phyloP scores from a whole-genome alignment of 2,329 filamentous ascomycete genomes.

The Xylaria sp. region DNA sequence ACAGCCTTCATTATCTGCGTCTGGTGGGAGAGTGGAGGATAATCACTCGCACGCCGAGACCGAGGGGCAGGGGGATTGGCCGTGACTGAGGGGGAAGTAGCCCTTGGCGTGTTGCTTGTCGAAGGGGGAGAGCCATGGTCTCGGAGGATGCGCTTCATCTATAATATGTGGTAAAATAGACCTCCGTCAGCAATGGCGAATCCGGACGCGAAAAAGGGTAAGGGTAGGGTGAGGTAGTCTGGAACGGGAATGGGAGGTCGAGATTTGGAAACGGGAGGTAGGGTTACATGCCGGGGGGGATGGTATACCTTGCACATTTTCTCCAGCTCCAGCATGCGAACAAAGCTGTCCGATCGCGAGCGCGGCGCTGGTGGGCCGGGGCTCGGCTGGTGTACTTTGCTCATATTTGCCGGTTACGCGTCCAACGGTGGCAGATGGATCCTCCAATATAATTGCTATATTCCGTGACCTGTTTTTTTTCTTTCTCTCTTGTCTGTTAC shows the following conservation, averaged over 20 bases:
- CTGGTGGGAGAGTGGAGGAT: slow-evolving; percentile 50
- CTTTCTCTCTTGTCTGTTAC: slow-evolving; percentile 13
- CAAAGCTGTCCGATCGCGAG: slow-evolving; percentile 58
- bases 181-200: slow-evolving; percentile 45
- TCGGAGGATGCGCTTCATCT: slow-evolving; percentile 54
- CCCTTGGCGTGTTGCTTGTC: slow-evolving; percentile 45
- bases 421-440: slow-evolving; percentile 37
- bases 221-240: slow-evolving; percentile 31
- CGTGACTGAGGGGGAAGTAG: slow-evolving; percentile 46
- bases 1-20: slow-evolving; percentile 51
- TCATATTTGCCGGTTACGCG: slow-evolving; percentile 51
- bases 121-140: slow-evolving; percentile 46
- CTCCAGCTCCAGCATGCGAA: slow-evolving; percentile 70
- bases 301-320: slow-evolving; percentile 66
- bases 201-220: slow-evolving; percentile 43
- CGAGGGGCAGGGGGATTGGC: slow-evolving; percentile 46
- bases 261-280: slow-evolving; percentile 34
- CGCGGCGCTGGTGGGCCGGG: slow-evolving; percentile 50
- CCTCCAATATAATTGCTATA: slow-evolving; percentile 33
- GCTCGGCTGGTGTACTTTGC: slow-evolving; percentile 46
- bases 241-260: slow-evolving; percentile 27
- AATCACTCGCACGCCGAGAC: slow-evolving; percentile 49
- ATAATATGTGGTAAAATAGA: slow-evolving; percentile 46
- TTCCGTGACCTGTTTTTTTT: slow-evolving; percentile 3
- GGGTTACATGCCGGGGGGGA: slow-evolving; percentile 47